Evolutionary conservation across 1,284 basidiomycete species (phyloP).

Genomic region (Meira nashicola): DNA sequence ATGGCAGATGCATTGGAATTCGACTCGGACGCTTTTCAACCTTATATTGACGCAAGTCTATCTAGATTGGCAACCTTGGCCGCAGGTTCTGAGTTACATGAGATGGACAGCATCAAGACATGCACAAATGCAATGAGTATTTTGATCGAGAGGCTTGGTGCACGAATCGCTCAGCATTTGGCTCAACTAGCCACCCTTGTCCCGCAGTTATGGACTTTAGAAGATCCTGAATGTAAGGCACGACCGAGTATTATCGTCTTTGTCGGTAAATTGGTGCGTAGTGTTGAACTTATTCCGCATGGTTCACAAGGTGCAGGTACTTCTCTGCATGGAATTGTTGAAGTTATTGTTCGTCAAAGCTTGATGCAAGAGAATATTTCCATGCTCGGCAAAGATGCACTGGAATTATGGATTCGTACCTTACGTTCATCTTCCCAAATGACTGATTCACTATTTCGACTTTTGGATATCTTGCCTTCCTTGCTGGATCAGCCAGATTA

Average conservation of each 20-base stretch:
- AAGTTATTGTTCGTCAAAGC: slow-evolving; percentile 38
- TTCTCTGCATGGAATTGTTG: slow-evolving; percentile 38
- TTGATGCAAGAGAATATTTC: slow-evolving; percentile 29
- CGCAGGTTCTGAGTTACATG: slow-evolving; percentile 34
- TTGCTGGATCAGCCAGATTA: slow-evolving; percentile 43
- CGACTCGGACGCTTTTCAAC: slow-evolving; percentile 41
- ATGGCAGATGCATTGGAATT: slow-evolving; percentile 48
- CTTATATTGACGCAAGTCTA: slow-evolving; percentile 38
- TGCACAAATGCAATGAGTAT: slow-evolving; percentile 44
- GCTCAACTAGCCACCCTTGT: slow-evolving; percentile 36
- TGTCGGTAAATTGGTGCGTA: slow-evolving; percentile 40
- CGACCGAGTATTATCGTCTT: slow-evolving; percentile 46
- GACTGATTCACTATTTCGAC: slow-evolving; percentile 38
- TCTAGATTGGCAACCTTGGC: slow-evolving; percentile 34
- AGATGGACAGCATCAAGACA: slow-evolving; percentile 45
- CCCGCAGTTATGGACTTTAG: slow-evolving; percentile 42
- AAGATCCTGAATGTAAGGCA: slow-evolving; percentile 42
- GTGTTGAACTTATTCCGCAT: slow-evolving; percentile 31
- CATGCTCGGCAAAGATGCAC: slow-evolving; percentile 44
- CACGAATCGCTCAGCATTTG: slow-evolving; percentile 38
- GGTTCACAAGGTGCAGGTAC: slow-evolving; percentile 21
- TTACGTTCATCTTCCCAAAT: slow-evolving; percentile 39
- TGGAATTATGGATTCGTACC: slow-evolving; percentile 40
- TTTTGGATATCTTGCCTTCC: slow-evolving; percentile 30
- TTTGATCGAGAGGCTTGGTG: slow-evolving; percentile 46